A percentile compares a stretch with the other conserved stretches of the same genome.
phyloP scores from a whole-genome alignment of 345 rosid genomes.

The Salix suchowensis region DNA sequence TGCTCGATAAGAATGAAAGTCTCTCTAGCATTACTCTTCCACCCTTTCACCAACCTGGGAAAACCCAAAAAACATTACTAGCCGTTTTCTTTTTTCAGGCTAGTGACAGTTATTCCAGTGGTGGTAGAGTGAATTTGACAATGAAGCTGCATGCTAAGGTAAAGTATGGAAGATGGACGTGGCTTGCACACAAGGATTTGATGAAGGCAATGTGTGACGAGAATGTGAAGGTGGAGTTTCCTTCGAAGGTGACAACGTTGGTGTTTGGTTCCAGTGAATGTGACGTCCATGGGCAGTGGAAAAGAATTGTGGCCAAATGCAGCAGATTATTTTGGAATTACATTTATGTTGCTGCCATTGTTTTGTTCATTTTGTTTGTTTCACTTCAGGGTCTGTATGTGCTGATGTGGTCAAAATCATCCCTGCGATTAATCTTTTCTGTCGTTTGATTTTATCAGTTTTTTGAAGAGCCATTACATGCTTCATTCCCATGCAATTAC shows the following conservation, averaged over 20 bases:
- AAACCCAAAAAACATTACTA: not conserved
- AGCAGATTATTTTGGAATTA: slow-evolving; percentile 6
- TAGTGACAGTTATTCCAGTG: not conserved
- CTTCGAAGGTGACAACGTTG: not conserved
- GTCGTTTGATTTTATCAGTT: not conserved
- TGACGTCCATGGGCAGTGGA: slow-evolving; percentile 5
- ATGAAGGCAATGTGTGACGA: not conserved
- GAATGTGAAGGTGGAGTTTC: not conserved
- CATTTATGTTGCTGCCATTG: not conserved
- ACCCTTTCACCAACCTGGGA: not conserved
- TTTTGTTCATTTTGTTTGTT: slow-evolving; percentile 2
- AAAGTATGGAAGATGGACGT: slow-evolving; percentile 13
- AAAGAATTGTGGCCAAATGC: not conserved
- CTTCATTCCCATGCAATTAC: not conserved
- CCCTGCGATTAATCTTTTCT: not conserved
- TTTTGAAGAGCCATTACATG: not conserved
- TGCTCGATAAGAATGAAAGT: not conserved
- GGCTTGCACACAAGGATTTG: slow-evolving; percentile 3
- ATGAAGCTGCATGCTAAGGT: not conserved
- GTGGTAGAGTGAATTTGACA: not conserved
- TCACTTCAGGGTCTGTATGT: not conserved
- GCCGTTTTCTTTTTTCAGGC: not conserved
- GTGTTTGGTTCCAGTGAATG: not conserved
- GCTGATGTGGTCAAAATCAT: not conserved
- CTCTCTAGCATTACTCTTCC: not conserved